Evolutionary conservation across 2,329 filamentous ascomycete species (phyloP).

Genomic region (Lachnellula subtilissima): DNA sequence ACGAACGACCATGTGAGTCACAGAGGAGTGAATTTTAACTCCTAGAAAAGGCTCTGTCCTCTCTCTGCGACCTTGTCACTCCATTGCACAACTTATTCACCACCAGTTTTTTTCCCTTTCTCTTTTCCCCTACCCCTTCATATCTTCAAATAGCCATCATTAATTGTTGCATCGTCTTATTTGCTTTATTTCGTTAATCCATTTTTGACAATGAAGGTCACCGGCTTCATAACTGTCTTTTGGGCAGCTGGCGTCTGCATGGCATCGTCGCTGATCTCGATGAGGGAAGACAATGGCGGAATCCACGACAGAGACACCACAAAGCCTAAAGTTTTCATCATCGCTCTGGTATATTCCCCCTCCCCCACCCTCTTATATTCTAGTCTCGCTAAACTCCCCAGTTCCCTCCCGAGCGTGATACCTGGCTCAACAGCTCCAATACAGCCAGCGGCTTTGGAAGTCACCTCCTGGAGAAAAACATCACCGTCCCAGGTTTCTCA

Average conservation of each 20-base stretch:
- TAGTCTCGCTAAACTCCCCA: conserved; percentile 28
- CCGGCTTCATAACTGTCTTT: neutral
- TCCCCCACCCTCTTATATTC: neutral
- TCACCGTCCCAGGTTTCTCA: conserved; percentile 56
- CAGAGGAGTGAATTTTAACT: too few relatives aligned
- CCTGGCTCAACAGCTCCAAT: conserved; percentile 54
- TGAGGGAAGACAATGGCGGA: neutral
- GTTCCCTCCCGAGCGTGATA: conserved; percentile 57
- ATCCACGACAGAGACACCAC: neutral
- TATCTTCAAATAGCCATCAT: neutral
- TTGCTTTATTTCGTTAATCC: neutral
- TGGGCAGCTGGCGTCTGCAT: neutral
- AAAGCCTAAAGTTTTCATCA: conserved; percentile 55
- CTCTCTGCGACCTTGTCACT: too few relatives aligned
- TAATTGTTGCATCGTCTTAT: too few relatives aligned
- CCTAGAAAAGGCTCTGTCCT: too few relatives aligned
- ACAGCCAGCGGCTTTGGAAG: conserved; percentile 40
- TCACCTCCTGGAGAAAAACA: conserved; percentile 47
- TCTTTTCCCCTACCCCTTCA: too few relatives aligned
- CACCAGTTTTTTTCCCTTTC: too few relatives aligned
- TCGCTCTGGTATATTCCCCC: conserved; percentile 49
- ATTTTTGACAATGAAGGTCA: neutral
- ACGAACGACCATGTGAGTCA: too few relatives aligned
- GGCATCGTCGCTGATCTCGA: neutral
- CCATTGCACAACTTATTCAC: too few relatives aligned